Conservation (phyloP, 2,329 filamentous ascomycete genomes). For the Colletotrichum sp. region DNA sequence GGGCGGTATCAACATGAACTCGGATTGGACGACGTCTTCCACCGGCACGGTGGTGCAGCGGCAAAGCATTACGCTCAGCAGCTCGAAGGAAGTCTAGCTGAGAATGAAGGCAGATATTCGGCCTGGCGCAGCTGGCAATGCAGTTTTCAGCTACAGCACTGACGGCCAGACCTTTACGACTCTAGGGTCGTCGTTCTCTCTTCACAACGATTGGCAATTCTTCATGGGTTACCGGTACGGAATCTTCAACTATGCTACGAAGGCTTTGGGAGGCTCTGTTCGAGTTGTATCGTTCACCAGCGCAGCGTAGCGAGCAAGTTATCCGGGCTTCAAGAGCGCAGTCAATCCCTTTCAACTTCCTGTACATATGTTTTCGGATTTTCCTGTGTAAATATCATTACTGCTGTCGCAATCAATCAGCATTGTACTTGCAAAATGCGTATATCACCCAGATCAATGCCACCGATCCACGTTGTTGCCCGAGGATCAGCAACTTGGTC, state of each 20-base stretch:
- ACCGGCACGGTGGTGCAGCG: background rate
- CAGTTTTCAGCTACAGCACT: slow-evolving; percentile 40
- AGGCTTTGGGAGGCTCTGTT: slow-evolving; percentile 23
- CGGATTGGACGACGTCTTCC: slow-evolving; percentile 6
- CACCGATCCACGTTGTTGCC: background rate
- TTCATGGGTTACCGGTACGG: slow-evolving; percentile 54
- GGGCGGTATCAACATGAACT: slow-evolving; percentile 6
- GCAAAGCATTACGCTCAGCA: background rate
- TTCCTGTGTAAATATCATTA: background rate
- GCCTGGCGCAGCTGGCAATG: background rate
- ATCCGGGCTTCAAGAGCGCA: background rate
- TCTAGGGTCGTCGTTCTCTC: slow-evolving; percentile 36
- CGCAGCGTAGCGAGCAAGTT: background rate
- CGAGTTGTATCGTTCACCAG: background rate
- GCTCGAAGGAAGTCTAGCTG: background rate
- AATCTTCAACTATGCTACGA: slow-evolving; percentile 54
- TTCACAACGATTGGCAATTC: slow-evolving; percentile 46
- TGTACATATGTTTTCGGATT: background rate
- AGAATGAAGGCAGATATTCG: background rate
- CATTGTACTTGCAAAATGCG: background rate
- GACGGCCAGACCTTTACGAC: slow-evolving; percentile 42
- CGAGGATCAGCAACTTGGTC: background rate
- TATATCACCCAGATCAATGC: background rate
- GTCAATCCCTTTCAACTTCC: background rate
- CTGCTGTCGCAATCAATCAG: background rate